phyloP scores from a whole-genome alignment of 257 asterid species.

The Anisodus tanguticus region DNA sequence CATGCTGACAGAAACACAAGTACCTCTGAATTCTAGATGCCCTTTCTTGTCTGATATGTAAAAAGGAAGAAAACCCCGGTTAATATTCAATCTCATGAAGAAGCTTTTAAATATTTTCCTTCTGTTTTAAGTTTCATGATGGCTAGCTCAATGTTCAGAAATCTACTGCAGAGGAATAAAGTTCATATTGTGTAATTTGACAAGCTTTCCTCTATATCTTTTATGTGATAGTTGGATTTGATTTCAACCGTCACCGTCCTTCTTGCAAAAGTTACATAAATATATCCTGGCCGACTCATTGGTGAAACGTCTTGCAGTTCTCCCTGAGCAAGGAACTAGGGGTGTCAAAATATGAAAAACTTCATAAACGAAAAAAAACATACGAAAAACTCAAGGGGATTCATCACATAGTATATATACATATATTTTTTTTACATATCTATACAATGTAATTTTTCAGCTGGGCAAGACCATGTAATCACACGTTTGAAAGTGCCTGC shows the following conservation, averaged over 20 bases:
- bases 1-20: background rate
- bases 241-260: background rate
- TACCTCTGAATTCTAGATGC: background rate
- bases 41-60: background rate
- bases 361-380: too few species aligned
- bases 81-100: background rate
- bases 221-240: background rate
- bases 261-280: background rate
- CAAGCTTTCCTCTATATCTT: background rate
- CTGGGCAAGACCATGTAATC: background rate
- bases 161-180: background rate
- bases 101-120: background rate
- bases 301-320: background rate
- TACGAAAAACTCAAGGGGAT: too few species aligned
- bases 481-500: constrained; percentile 24
- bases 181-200: background rate
- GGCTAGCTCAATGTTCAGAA: background rate
- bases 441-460: too few species aligned
- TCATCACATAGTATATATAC: too few species aligned
- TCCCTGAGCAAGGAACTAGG: background rate
- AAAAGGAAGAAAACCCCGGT: background rate
- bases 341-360: too few species aligned
- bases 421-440: too few species aligned
- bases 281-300: background rate
- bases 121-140: background rate